Evolutionary conservation across 2,329 filamentous ascomycete species (phyloP).

Genomic region (Cladophialophora chaetospira): DNA sequence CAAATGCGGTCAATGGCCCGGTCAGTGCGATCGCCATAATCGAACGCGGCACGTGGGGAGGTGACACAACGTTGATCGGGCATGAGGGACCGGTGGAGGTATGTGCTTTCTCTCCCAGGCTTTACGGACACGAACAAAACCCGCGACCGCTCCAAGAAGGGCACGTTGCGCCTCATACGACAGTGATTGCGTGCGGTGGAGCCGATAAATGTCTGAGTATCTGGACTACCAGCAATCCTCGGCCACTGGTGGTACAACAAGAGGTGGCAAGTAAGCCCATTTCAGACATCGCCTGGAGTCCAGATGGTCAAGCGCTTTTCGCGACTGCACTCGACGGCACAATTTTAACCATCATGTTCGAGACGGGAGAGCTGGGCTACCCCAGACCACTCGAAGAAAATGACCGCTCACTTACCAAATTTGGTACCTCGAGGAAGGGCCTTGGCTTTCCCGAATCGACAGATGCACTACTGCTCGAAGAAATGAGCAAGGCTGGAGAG

Average conservation of each 20-base stretch:
- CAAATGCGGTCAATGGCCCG: slow-evolving; percentile 95
- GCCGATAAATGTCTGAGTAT: slow-evolving; percentile 95
- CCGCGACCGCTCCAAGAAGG: slow-evolving; percentile 51
- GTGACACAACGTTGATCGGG: slow-evolving; percentile 94
- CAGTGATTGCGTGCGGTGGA: slow-evolving; percentile 93
- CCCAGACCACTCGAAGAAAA: slow-evolving; percentile 85
- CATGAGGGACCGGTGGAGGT: slow-evolving; percentile 97
- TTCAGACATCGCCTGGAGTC: slow-evolving; percentile 90
- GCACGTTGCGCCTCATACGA: slow-evolving; percentile 62
- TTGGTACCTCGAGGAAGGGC: slow-evolving; percentile 81
- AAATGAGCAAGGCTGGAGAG: slow-evolving; percentile 88
- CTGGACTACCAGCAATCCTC: slow-evolving; percentile 95
- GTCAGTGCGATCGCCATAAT: slow-evolving; percentile 97
- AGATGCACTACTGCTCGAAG: slow-evolving; percentile 82
- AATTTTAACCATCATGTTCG: slow-evolving; percentile 79
- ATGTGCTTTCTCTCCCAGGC: slow-evolving; percentile 89
- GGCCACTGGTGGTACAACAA: slow-evolving; percentile 86
- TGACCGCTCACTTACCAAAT: slow-evolving; percentile 89
- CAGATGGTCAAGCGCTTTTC: slow-evolving; percentile 84
- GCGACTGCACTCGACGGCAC: slow-evolving; percentile 86
- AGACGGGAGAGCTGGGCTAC: slow-evolving; percentile 84
- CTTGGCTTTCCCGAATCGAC: slow-evolving; percentile 92
- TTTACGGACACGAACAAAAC: slow-evolving; percentile 75
- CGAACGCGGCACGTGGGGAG: slow-evolving; percentile 87
- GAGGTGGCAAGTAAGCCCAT: slow-evolving; percentile 89